Percentiles rank a stretch among this genome's conserved stretches.
Conservation (phyloP, 768 basidiomycete genomes). For the Gymnopilus junonius region DNA sequence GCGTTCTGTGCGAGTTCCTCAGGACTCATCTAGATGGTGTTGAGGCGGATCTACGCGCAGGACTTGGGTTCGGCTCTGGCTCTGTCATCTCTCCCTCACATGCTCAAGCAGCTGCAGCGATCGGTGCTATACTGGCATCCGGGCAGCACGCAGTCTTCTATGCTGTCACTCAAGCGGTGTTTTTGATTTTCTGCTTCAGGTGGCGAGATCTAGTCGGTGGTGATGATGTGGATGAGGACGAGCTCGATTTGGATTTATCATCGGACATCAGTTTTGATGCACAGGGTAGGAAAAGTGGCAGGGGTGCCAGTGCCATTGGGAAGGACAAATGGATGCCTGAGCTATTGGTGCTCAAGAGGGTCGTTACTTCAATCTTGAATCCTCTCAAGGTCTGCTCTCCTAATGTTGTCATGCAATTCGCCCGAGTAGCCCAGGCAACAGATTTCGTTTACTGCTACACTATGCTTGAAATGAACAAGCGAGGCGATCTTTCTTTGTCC, state of each 20-base stretch:
- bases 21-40: constrained; percentile 76
- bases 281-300: background rate
- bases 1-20: constrained; percentile 87
- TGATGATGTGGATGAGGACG: constrained; percentile 51
- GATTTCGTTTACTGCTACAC: constrained; percentile 95
- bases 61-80: constrained; percentile 28
- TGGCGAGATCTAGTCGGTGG: constrained; percentile 84
- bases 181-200: constrained; percentile 97
- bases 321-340: constrained; percentile 85
- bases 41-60: constrained; percentile 50
- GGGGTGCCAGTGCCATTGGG: background rate
- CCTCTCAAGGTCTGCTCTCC: constrained; percentile 93
- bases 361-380: constrained; percentile 82
- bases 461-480: constrained; percentile 87
- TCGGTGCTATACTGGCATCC: constrained; percentile 28
- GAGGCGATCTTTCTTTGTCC: constrained; percentile 52
- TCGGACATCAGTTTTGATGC: background rate
- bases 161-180: constrained; percentile 88
- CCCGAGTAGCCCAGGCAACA: constrained; percentile 88
- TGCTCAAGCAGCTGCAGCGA: constrained; percentile 15
- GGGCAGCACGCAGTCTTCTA: constrained; percentile 82
- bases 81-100: constrained; percentile 2
- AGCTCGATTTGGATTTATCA: constrained; percentile 12
- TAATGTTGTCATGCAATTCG: constrained; percentile 92
- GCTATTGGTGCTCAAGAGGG: constrained; percentile 76